These are phyloP conservation scores for Aquilaria yunnanensis DNA, from an alignment of 345 rosid species.

Conservation along the genomic window DNA sequence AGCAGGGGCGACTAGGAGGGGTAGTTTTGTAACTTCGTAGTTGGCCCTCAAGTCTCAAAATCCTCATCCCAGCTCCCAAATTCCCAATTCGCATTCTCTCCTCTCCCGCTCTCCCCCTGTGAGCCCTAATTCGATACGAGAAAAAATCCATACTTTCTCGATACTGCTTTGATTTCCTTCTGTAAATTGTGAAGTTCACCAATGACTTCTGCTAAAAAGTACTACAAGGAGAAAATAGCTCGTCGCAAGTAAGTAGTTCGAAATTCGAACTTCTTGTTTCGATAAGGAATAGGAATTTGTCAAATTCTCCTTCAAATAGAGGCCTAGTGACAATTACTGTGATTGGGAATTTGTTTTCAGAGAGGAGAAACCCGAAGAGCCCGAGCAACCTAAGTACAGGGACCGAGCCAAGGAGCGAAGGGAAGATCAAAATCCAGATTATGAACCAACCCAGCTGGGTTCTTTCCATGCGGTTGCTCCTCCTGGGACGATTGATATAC, in stretches of 20 bases:
- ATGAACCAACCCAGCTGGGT: conserved; percentile 73
- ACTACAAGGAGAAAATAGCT: conserved; percentile 78
- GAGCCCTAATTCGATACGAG: conserved; percentile 18
- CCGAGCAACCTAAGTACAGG: conserved; percentile 70
- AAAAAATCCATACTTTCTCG: neutral
- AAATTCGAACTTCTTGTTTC: neutral
- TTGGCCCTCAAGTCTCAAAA: too few relatives aligned
- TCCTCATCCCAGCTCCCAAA: neutral
- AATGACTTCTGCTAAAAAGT: conserved; percentile 62
- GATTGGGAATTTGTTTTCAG: conserved; percentile 26
- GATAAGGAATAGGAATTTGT: neutral
- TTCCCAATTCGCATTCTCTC: neutral
- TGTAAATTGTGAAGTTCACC: conserved; percentile 6
- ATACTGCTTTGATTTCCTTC: neutral
- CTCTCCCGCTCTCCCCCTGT: conserved; percentile 1
- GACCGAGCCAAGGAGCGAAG: conserved; percentile 97
- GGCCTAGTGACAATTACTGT: neutral
- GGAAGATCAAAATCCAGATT: conserved; percentile 96
- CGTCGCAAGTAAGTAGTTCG: conserved; percentile 59
- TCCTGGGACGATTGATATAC: conserved; percentile 74
- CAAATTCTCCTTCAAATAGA: too few relatives aligned
- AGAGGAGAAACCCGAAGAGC: conserved; percentile 87
- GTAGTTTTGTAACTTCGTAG: too few relatives aligned
- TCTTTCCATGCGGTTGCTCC: conserved; percentile 98
- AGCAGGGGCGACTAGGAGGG: too few relatives aligned